Conservation (phyloP, 2,329 filamentous ascomycete genomes). For the Ceratocystis cacaofunesta region DNA sequence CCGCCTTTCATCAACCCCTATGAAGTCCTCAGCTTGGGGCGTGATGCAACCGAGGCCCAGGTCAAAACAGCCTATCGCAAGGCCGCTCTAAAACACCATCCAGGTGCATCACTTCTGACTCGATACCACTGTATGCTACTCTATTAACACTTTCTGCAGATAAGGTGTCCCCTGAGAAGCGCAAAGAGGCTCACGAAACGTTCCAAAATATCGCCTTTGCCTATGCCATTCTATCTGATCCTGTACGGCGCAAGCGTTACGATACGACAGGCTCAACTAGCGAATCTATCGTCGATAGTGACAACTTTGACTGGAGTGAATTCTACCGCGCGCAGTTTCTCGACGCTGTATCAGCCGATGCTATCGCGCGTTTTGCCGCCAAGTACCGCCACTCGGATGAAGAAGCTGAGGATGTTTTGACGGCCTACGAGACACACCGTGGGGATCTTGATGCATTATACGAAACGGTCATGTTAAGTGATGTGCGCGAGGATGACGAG, state of each 20-base stretch:
- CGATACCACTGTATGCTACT: not conserved
- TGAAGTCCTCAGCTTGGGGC: conserved; percentile 56
- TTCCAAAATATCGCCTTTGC: conserved; percentile 91
- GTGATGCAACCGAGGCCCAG: conserved; percentile 57
- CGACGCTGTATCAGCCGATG: conserved; percentile 57
- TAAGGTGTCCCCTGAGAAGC: conserved; percentile 56
- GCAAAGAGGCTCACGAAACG: conserved; percentile 56
- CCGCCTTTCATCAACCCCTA: conserved; percentile 63
- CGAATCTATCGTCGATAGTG: conserved; percentile 60
- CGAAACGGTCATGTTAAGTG: conserved; percentile 71
- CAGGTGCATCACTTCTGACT: conserved; percentile 40
- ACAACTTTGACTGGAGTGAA: conserved; percentile 77
- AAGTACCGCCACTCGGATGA: conserved; percentile 78
- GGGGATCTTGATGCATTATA: conserved; percentile 70
- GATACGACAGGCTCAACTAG: conserved; percentile 81
- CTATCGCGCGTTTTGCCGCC: conserved; percentile 59
- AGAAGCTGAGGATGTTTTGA: conserved; percentile 63
- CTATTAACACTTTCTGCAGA: conserved; percentile 34
- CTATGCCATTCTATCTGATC: conserved; percentile 81
- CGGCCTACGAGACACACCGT: conserved; percentile 55
- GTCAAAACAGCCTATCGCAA: conserved; percentile 89
- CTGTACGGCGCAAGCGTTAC: conserved; percentile 66
- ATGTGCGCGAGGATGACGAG: conserved; percentile 70
- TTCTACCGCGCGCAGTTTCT: conserved; percentile 79
- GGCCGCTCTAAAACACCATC: conserved; percentile 73